These are phyloP conservation scores for Funneliformis geosporum DNA, from an alignment of 192 early-diverging fungal species.

Conservation along the genomic window DNA sequence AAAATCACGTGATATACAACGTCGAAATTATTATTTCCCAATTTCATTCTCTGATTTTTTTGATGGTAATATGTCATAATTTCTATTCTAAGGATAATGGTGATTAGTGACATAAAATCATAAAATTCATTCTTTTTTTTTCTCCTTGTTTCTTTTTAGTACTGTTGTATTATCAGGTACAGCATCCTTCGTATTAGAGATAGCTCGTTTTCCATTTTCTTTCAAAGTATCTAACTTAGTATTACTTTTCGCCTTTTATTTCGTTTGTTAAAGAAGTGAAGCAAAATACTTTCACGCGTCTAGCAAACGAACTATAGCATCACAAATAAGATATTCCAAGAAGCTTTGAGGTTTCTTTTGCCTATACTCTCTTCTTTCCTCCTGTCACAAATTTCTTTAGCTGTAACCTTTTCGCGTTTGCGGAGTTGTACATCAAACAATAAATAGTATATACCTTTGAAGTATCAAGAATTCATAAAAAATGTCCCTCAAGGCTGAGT, in stretches of 20 bases:
- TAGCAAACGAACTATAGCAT: neutral
- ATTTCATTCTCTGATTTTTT: too few species aligned
- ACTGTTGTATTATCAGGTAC: neutral
- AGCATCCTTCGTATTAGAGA: neutral
- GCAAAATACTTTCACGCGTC: neutral
- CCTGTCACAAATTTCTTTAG: neutral
- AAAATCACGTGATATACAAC: too few species aligned
- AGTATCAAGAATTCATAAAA: neutral
- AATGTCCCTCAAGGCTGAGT: conserved; percentile 18
- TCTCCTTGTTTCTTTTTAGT: neutral
- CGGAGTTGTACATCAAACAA: neutral
- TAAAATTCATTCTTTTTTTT: too few species aligned
- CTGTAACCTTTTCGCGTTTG: neutral
- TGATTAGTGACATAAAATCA: neutral
- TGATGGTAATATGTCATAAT: neutral
- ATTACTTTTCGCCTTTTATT: neutral
- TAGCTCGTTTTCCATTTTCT: neutral
- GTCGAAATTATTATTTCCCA: too few species aligned
- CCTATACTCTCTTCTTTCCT: neutral
- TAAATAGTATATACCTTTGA: neutral
- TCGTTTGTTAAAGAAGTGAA: neutral
- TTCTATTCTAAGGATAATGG: neutral
- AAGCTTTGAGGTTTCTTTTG: neutral
- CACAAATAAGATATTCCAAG: neutral
- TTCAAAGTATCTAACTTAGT: neutral